These are phyloP conservation scores for Claviceps purpurea DNA, from an alignment of 2,329 filamentous ascomycete genomes.

Conservation along the genomic window DNA sequence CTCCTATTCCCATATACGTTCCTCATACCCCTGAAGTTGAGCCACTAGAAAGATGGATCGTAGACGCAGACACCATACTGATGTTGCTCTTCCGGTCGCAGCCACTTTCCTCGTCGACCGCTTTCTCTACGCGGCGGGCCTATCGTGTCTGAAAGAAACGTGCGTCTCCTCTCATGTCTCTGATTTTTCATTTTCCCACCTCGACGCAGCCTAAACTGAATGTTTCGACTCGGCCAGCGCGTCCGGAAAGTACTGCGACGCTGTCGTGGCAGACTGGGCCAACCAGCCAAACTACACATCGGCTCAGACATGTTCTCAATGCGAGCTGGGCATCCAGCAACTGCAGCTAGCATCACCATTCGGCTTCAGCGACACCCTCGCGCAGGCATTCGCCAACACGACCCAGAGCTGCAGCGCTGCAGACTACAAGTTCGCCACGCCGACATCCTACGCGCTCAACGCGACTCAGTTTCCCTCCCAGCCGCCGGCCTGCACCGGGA, in stretches of 20 bases:
- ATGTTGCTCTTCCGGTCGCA: neutral
- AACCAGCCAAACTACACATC: neutral
- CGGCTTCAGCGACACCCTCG: neutral
- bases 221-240: neutral
- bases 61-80: neutral
- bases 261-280: neutral
- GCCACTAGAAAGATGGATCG: neutral
- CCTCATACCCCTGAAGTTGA: no score
- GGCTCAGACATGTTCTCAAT: neutral
- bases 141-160: neutral
- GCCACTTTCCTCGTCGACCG: neutral
- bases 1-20: no score
- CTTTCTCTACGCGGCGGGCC: neutral
- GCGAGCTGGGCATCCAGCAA: neutral
- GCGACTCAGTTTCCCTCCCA: neutral
- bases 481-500: neutral
- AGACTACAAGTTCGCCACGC: neutral
- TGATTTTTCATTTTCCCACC: neutral
- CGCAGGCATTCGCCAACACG: neutral
- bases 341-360: neutral
- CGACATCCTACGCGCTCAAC: slow-evolving; percentile 1
- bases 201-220: neutral
- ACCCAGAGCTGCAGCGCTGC: neutral
- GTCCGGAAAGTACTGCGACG: neutral
- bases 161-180: neutral